Conservation (phyloP, 768 basidiomycete genomes). For the Serendipita sp. region DNA sequence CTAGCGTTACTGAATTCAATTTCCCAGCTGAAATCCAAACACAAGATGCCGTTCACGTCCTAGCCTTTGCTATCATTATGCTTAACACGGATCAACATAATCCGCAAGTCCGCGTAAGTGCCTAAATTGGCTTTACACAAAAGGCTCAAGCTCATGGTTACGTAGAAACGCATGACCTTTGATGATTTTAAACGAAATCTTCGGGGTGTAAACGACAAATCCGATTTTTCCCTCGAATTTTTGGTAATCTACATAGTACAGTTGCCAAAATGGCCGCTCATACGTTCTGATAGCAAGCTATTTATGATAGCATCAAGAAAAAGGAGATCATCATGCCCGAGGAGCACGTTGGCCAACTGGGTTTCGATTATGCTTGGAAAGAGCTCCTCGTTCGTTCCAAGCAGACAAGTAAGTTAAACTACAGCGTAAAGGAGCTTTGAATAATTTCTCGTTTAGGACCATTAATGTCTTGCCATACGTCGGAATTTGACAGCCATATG, state of each 20-base stretch:
- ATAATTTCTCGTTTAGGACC: conserved; percentile 27
- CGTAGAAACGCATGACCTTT: conserved; percentile 86
- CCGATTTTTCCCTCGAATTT: conserved; percentile 73
- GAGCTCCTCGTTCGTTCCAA: conserved; percentile 72
- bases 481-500: conserved; percentile 78
- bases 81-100: conserved; percentile 95
- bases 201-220: conserved; percentile 76
- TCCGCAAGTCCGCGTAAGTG: conserved; percentile 70
- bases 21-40: conserved; percentile 65
- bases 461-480: conserved; percentile 62
- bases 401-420: conserved; percentile 44
- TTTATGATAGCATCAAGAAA: conserved; percentile 89
- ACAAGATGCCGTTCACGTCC: conserved; percentile 85
- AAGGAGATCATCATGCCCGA: conserved; percentile 94
- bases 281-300: conserved; percentile 41
- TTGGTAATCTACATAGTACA: conserved; percentile 34
- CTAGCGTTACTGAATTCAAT: background rate
- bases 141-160: conserved; percentile 6
- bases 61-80: conserved; percentile 94
- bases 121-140: conserved; percentile 5
- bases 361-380: conserved; percentile 99
- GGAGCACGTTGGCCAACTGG: conserved; percentile 89
- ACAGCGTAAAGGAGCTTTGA: conserved; percentile 7
- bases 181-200: conserved; percentile 90
- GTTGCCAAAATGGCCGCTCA: conserved; percentile 5